Conservation (phyloP, 2,329 filamentous ascomycete genomes). For the Exophiala sp. region DNA sequence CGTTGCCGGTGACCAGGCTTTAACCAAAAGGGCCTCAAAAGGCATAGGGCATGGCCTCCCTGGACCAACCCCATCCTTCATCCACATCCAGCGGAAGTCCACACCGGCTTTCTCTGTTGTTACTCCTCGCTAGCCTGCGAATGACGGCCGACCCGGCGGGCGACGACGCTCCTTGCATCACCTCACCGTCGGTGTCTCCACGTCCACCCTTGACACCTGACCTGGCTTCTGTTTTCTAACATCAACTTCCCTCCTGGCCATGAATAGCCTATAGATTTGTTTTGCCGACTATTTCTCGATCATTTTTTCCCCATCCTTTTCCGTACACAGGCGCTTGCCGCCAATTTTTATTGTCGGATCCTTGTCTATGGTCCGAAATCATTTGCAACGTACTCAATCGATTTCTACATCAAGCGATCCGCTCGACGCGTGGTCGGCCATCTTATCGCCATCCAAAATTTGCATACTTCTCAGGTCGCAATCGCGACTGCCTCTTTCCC, state of each 20-base stretch:
- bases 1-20: not conserved
- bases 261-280: slow-evolving; percentile 23
- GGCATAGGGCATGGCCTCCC: not conserved
- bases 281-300: slow-evolving; percentile 14
- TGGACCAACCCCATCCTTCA: slow-evolving; percentile 4
- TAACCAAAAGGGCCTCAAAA: not conserved
- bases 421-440: slow-evolving; percentile 9
- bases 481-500: slow-evolving; percentile 6
- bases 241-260: slow-evolving; percentile 14
- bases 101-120: slow-evolving; percentile 7
- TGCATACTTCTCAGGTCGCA: slow-evolving; percentile 7
- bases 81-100: not conserved
- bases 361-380: slow-evolving; percentile 7
- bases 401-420: slow-evolving; percentile 6
- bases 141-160: slow-evolving; percentile 15
- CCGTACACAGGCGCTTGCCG: slow-evolving; percentile 29
- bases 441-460: slow-evolving; percentile 7
- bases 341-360: slow-evolving; percentile 19
- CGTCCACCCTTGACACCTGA: slow-evolving; percentile 12
- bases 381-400: slow-evolving; percentile 13
- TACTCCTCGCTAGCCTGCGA: slow-evolving; percentile 14
- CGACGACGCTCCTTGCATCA: slow-evolving; percentile 17
- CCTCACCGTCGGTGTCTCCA: slow-evolving; percentile 13
- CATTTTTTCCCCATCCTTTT: slow-evolving; percentile 15
- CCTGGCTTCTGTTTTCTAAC: slow-evolving; percentile 19